These are phyloP conservation scores for Fagopyrum tataricum DNA, from an alignment of 148 eudicot genomes.

Conservation along the genomic window DNA sequence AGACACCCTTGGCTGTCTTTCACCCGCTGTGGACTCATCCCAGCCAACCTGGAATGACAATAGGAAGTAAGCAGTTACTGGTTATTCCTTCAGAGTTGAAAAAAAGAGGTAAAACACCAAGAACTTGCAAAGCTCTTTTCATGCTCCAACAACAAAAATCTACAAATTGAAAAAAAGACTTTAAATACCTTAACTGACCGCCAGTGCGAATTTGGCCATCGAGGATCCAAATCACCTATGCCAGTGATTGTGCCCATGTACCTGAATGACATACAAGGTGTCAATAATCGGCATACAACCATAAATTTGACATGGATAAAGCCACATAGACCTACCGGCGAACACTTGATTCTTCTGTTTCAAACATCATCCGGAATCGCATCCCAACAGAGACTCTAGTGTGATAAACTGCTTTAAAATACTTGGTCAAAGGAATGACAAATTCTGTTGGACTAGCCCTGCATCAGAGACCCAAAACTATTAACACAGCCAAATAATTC, in stretches of 20 bases:
- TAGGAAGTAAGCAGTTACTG: not conserved
- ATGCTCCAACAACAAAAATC: conserved; percentile 5
- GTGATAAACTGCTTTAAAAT: conserved; percentile 50
- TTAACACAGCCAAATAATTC: not conserved
- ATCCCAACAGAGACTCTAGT: conserved; percentile 64
- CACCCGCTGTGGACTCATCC: conserved; percentile 87
- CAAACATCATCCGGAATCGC: conserved; percentile 65
- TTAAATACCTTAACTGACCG: conserved; percentile 75
- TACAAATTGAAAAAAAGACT: not conserved
- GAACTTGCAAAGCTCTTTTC: not conserved
- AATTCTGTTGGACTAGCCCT: conserved; percentile 59
- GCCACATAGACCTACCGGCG: conserved; percentile 33
- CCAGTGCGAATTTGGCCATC: conserved; percentile 88
- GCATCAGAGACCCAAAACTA: conserved; percentile 8
- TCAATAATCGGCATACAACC: not conserved
- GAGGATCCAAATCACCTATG: conserved; percentile 63
- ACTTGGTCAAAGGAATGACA: conserved; percentile 51
- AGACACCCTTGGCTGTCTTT: conserved; percentile 74
- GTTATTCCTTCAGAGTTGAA: not conserved
- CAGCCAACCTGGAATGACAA: conserved; percentile 62
- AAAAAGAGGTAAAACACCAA: not conserved
- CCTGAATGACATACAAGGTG: conserved; percentile 21
- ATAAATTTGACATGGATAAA: not conserved
- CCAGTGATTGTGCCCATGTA: conserved; percentile 92
- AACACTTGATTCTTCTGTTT: conserved; percentile 58